phyloP scores from a whole-genome alignment of 768 basidiomycete species.

The Scleroderma bovista region DNA sequence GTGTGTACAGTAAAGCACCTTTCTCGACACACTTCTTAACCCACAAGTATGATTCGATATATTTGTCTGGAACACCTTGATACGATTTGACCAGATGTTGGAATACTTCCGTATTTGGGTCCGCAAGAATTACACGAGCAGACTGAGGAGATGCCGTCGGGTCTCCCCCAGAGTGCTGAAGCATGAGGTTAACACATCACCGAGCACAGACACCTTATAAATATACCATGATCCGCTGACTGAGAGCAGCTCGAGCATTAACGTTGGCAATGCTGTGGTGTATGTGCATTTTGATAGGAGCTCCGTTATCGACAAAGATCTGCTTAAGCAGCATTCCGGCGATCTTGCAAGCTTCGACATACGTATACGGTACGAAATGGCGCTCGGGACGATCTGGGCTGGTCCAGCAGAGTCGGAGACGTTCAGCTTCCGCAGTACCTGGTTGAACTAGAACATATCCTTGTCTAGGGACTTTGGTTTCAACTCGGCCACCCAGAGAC shows the following conservation, averaged over 20 bases:
- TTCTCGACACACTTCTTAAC: conserved; percentile 79
- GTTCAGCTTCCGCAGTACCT: conserved; percentile 65
- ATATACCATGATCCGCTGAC: conserved; percentile 64
- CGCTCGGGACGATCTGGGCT: conserved; percentile 65
- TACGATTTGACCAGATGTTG: conserved; percentile 67
- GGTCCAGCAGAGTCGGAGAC: conserved; percentile 71
- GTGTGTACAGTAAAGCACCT: conserved; percentile 60
- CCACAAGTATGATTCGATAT: conserved; percentile 78
- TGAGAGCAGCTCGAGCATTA: conserved; percentile 62
- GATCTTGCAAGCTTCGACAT: conserved; percentile 81
- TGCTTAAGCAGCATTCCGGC: conserved; percentile 68
- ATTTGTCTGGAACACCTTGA: conserved; percentile 65
- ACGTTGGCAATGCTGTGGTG: conserved; percentile 76
- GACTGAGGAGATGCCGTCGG: conserved; percentile 64
- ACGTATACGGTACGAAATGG: conserved; percentile 76
- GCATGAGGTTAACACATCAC: not conserved
- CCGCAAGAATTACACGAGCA: conserved; percentile 73
- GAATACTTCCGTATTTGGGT: conserved; percentile 74
- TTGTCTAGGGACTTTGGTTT: conserved; percentile 70
- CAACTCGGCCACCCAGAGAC: conserved; percentile 73
- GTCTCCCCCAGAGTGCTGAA: conserved; percentile 72
- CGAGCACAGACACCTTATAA: conserved; percentile 3
- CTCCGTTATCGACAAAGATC: conserved; percentile 64
- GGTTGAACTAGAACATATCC: conserved; percentile 71
- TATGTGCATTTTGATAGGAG: conserved; percentile 71